These are phyloP conservation scores for Phaeosphaeriaceae sp. DNA, from an alignment of 2,329 filamentous ascomycete species.

Conservation along the genomic window DNA sequence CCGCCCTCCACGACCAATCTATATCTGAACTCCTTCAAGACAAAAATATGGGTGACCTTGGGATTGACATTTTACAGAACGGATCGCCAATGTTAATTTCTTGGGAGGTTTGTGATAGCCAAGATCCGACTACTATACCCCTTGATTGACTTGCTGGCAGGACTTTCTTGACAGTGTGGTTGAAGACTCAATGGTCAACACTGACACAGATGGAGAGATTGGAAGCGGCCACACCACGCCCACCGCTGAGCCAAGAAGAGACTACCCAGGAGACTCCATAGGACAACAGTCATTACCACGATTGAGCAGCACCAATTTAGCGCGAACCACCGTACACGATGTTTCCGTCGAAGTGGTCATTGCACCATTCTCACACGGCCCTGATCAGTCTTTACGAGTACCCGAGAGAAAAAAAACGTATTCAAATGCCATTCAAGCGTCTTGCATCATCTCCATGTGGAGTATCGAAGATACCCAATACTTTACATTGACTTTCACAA, in stretches of 20 bases:
- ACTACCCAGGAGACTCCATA: conserved; percentile 8
- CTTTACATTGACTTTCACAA: conserved; percentile 78
- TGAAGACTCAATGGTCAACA: conserved; percentile 40
- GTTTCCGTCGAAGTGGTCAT: conserved; percentile 73
- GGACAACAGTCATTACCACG: conserved; percentile 21
- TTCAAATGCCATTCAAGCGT: conserved; percentile 61
- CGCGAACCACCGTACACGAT: conserved; percentile 59
- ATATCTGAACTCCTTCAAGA: conserved; percentile 68
- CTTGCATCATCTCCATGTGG: conserved; percentile 81
- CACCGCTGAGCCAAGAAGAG: conserved; percentile 21
- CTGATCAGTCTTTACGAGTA: conserved; percentile 15
- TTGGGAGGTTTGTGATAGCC: conserved; percentile 52
- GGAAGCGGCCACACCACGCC: conserved; percentile 40
- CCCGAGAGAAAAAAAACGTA: conserved; percentile 21
- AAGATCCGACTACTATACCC: not conserved
- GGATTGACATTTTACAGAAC: conserved; percentile 75
- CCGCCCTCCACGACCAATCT: conserved; percentile 51
- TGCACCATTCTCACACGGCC: conserved; percentile 47
- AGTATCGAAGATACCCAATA: conserved; percentile 70
- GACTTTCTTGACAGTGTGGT: conserved; percentile 53
- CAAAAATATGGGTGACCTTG: conserved; percentile 71
- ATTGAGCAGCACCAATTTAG: conserved; percentile 46
- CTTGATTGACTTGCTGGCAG: conserved; percentile 26
- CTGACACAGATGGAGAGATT: conserved; percentile 15
- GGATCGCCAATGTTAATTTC: conserved; percentile 60